Evolutionary conservation across 441 rosid species (phyloP).

Genomic region (Mallotus japonicus): DNA sequence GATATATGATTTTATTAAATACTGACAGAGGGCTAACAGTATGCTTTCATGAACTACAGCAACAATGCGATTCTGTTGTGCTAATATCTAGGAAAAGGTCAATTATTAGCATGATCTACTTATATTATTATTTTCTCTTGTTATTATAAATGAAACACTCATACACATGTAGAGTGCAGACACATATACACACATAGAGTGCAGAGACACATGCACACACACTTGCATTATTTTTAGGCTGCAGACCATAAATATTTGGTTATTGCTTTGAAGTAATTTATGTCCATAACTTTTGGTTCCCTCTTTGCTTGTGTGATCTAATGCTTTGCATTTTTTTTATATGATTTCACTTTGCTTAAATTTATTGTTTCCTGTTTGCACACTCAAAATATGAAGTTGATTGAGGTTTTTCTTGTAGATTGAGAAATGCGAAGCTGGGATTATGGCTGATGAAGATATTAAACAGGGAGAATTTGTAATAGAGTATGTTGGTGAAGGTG

Average conservation of each 20-base stretch:
- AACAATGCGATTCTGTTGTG: not conserved
- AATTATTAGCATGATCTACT: no score
- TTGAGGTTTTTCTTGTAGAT: slow-evolving; percentile 60
- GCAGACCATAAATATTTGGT: not conserved
- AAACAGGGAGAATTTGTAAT: slow-evolving; percentile 83
- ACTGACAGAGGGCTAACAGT: not conserved
- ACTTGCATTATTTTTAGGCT: not conserved
- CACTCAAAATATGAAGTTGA: slow-evolving; percentile 32
- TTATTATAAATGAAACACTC: no score
- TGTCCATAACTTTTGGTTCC: not conserved
- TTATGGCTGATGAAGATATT: slow-evolving; percentile 91
- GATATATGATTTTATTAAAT: not conserved
- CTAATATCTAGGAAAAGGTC: not conserved
- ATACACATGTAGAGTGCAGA: no score
- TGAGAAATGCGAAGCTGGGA: slow-evolving; percentile 91
- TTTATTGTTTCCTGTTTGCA: slow-evolving; percentile 17
- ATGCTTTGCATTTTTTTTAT: slow-evolving; percentile 19
- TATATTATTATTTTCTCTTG: no score
- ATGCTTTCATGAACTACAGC: not conserved
- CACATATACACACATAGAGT: no score
- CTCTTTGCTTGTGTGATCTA: slow-evolving; percentile 10
- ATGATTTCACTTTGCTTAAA: slow-evolving; percentile 13
- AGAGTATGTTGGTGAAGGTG: slow-evolving; percentile 99
- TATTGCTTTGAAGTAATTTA: not conserved
- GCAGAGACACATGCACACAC: no score